Evolutionary conservation across 768 basidiomycete species (phyloP).

Genomic region (Pisolithus orientalis): DNA sequence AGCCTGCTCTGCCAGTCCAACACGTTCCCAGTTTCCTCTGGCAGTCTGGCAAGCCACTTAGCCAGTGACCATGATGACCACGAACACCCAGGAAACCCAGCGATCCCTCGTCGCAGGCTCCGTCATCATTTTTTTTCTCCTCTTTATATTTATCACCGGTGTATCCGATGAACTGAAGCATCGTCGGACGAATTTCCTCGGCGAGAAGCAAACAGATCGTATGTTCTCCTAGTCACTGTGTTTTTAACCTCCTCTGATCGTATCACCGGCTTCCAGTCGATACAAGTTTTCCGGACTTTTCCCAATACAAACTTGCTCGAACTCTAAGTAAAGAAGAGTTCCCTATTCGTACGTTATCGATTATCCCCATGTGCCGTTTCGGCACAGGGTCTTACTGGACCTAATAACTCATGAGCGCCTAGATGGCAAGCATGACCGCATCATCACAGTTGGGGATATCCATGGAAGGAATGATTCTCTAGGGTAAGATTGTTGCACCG

Average conservation of each 20-base stretch:
- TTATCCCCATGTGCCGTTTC: too few species aligned
- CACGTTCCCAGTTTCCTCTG: not conserved
- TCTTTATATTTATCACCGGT: constrained; percentile 37
- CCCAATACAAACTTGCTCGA: constrained; percentile 36
- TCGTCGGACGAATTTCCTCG: too few species aligned
- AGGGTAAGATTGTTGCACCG: constrained; percentile 37
- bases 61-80: not conserved
- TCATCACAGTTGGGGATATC: constrained; percentile 81
- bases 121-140: constrained; percentile 36
- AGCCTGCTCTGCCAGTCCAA: not conserved
- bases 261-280: constrained; percentile 19
- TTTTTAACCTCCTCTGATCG: not conserved
- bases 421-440: constrained; percentile 50
- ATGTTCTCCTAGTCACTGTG: too few species aligned
- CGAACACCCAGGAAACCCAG: not conserved
- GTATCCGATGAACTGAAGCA: constrained; percentile 12
- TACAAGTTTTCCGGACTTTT: constrained; percentile 45
- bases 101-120: constrained; percentile 24
- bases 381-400: not conserved
- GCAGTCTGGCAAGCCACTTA: not conserved
- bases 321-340: constrained; percentile 45
- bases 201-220: too few species aligned
- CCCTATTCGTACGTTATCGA: constrained; percentile 40
- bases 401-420: not conserved
- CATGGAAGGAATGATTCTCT: constrained; percentile 76